Base-by-base conservation (phyloP, 2,329 filamentous ascomycete species). In the Podosphaera fusca region DNA sequence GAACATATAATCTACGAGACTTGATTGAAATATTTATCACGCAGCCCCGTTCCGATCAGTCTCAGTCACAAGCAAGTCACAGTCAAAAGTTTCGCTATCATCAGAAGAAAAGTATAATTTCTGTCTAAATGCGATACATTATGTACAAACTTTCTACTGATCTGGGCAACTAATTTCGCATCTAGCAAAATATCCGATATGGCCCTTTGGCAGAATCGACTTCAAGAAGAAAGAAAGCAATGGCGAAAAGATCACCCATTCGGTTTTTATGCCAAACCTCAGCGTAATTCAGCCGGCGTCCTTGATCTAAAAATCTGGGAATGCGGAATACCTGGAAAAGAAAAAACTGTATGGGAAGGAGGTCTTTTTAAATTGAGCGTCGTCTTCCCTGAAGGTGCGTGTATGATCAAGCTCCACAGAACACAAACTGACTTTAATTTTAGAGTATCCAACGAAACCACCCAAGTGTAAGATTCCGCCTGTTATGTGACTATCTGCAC, bases 191-290 rank as follows among this genome's bases (percentile, higher is more conserved):
- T 9, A 14, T 21, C 53, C 10, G 36, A 34, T 12, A 95, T 95
- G 87, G 84, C 88, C 64, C 78, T 96, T 56, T 95, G 88, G 68
- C 80, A 85, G 67, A 94, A 94, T 68, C 79, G 90, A 60, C 76
- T 95, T 45, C 84, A 87, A 62, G 88, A 94, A 71, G 88, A 95
- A 74, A 76, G 87, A 61, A 96, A 95, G 73, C 87, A 95, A 73
- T 98, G 92, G 92, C 82, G 92, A 62, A 83, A 83, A 68, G 90
- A 98, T 64, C 92, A 98, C 67, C 94, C 94, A 0, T 98, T 98
- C 67, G 92, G 92, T 60, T 98, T 98, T 74, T 95, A 85, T 70
- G 92, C 92, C 31, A 87, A 89, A 67, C 92, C 94, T 10, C 75
- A 82, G 60, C 85, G 90, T 64, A 89, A 81, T 61, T 70, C 82